These are phyloP conservation scores for Amanita molliuscula DNA, from an alignment of 768 basidiomycete genomes.

Conservation along the genomic window DNA sequence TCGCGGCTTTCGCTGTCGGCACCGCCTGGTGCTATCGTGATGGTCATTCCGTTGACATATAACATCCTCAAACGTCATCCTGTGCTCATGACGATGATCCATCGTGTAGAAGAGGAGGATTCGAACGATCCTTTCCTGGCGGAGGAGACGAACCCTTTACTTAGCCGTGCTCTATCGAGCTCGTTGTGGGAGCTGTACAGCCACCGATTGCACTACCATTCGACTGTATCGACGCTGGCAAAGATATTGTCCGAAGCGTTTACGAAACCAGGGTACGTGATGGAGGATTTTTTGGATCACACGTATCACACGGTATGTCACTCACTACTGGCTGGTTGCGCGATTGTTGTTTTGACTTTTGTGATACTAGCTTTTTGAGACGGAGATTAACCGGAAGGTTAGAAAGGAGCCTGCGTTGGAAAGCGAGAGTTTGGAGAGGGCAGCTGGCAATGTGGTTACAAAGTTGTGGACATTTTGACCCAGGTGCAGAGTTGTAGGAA, in stretches of 20 bases:
- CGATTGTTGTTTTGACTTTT: not conserved
- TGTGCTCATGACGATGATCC: slow-evolving; percentile 87
- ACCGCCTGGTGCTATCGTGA: slow-evolving; percentile 84
- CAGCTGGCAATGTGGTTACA: not conserved
- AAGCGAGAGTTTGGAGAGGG: not conserved
- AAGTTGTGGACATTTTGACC: slow-evolving; percentile 2
- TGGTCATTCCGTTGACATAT: slow-evolving; percentile 89
- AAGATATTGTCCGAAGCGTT: slow-evolving; percentile 86
- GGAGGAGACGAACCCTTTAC: slow-evolving; percentile 59
- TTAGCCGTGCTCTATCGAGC: slow-evolving; percentile 73
- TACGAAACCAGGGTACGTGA: slow-evolving; percentile 81
- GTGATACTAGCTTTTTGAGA: slow-evolving; percentile 67
- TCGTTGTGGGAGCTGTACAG: slow-evolving; percentile 89
- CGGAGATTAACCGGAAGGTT: slow-evolving; percentile 69
- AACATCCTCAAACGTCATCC: slow-evolving; percentile 91
- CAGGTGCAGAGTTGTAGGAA: no score
- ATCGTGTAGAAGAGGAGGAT: slow-evolving; percentile 39
- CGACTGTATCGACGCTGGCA: slow-evolving; percentile 77
- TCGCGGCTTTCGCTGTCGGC: slow-evolving; percentile 76
- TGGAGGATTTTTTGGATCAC: slow-evolving; percentile 97
- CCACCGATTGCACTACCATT: slow-evolving; percentile 74
- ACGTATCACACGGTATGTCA: slow-evolving; percentile 67
- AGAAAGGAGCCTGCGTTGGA: slow-evolving; percentile 64
- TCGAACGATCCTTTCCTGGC: slow-evolving; percentile 56
- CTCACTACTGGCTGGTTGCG: no score